These are phyloP conservation scores for Nothopassalora personata DNA, from an alignment of 2,329 filamentous ascomycete species.

Conservation along the genomic window DNA sequence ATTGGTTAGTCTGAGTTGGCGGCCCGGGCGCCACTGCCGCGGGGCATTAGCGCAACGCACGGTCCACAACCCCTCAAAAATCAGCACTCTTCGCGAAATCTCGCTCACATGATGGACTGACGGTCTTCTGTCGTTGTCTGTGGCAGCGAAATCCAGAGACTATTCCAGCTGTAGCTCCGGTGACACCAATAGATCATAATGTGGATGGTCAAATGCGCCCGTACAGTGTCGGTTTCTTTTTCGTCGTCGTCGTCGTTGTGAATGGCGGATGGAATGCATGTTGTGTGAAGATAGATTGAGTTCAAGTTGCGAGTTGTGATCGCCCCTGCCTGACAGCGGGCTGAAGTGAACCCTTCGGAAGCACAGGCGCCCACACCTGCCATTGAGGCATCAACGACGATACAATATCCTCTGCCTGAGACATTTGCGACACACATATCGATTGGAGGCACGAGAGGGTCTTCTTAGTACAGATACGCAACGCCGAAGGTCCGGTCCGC, in stretches of 20 bases:
- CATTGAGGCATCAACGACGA: neutral
- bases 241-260: neutral
- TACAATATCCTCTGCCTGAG: neutral
- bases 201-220: neutral
- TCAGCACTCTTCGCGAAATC: too few species aligned
- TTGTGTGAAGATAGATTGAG: too few species aligned
- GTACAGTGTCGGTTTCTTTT: neutral
- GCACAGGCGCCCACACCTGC: neutral
- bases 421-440: neutral
- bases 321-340: neutral
- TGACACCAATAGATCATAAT: neutral
- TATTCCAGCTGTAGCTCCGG: neutral
- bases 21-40: too few species aligned
- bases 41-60: too few species aligned
- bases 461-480: neutral
- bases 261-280: neutral
- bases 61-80: too few species aligned
- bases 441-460: neutral
- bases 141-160: neutral
- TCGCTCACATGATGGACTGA: neutral
- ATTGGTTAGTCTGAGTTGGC: too few species aligned
- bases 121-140: neutral
- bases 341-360: too few species aligned
- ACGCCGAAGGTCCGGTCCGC: neutral
- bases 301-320: too few species aligned